Evolutionary conservation across 257 asterid genomes (phyloP).

Genomic region (Solanum sejunctum): DNA sequence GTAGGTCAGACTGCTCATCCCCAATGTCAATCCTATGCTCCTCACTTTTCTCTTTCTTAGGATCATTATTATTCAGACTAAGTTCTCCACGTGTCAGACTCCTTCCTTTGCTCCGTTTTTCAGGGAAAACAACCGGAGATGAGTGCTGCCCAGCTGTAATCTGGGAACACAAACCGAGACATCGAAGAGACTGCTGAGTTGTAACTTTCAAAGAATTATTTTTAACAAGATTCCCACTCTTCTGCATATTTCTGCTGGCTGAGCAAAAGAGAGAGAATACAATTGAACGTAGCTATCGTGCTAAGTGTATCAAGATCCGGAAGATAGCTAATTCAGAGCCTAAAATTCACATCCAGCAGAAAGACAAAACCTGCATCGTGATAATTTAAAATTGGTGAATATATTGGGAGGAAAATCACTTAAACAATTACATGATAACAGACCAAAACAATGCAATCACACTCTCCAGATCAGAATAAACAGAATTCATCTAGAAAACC

Average conservation of each 20-base stretch:
- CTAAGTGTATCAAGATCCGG: neutral
- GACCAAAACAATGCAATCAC: neutral
- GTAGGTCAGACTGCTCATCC: constrained; percentile 81
- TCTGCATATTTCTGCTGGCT: constrained; percentile 44
- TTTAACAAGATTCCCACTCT: constrained; percentile 55
- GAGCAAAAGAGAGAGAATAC: neutral
- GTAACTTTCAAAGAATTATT: constrained; percentile 58
- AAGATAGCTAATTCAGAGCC: neutral
- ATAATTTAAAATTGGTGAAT: neutral
- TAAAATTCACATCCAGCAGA: neutral
- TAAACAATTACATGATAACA: neutral
- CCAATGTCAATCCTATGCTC: constrained; percentile 86
- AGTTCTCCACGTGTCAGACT: constrained; percentile 23
- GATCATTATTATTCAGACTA: constrained; percentile 29
- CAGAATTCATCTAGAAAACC: neutral
- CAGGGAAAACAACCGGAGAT: constrained; percentile 83
- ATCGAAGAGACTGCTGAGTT: constrained; percentile 83
- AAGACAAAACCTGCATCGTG: neutral
- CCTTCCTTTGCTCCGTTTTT: constrained; percentile 73
- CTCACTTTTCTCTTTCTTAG: constrained; percentile 36
- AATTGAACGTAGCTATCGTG: neutral
- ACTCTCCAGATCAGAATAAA: neutral
- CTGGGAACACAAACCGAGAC: constrained; percentile 84
- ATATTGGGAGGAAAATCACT: neutral
- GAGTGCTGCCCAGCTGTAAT: constrained; percentile 69